Base-by-base conservation (phyloP, 1,284 basidiomycete species). In the Fomes fomentarius region DNA sequence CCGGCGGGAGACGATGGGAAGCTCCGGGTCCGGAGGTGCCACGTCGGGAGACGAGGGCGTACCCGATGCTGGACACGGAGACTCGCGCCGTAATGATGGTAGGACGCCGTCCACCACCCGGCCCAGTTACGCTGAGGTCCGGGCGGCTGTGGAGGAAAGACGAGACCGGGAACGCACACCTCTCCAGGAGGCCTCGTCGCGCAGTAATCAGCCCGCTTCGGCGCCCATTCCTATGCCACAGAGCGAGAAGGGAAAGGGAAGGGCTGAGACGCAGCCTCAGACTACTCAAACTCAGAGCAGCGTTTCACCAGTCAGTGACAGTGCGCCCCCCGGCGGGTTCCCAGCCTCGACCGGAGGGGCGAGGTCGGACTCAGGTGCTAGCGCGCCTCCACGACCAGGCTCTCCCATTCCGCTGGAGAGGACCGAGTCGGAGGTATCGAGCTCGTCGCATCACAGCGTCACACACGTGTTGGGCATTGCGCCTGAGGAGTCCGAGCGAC, bases 81-180 rank as follows among this genome's bases (percentile, higher is more conserved):
- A 77, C 49, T 71, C 71, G 49, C 72, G 73, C 44, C 59, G 69
- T 12, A 64, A 67, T 5, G 69, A 69, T 22, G 67, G 68, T 24
- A 69, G 66, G 35, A n/a, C n/a, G n/a, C 65, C 75, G 19, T 75
- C 75, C 39, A 78, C 75, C 52, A 66, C 73, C 33, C 75, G 81
- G 28, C 75, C 80, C 30, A 89, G 78, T 62, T 90, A 88, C 67
- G 85, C 86, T 7, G 87, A 90, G 57, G 80, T 90, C 40, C 76
- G 86, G 56, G 85, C 86, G 38, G 85, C 85, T 33, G 88, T 89
- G 8, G 80, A 79, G 40, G 83, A 84, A 60, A 73, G 87, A 54
- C 81, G 75, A 61, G 82, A 79, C 55, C 78, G 71, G 38, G 81
- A 79, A 24, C 73, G 69, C 38, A 57, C 54, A 28, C 60, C 67